phyloP scores from a whole-genome alignment of 169 alveolate genomes.

The Plasmodium gaboni region DNA sequence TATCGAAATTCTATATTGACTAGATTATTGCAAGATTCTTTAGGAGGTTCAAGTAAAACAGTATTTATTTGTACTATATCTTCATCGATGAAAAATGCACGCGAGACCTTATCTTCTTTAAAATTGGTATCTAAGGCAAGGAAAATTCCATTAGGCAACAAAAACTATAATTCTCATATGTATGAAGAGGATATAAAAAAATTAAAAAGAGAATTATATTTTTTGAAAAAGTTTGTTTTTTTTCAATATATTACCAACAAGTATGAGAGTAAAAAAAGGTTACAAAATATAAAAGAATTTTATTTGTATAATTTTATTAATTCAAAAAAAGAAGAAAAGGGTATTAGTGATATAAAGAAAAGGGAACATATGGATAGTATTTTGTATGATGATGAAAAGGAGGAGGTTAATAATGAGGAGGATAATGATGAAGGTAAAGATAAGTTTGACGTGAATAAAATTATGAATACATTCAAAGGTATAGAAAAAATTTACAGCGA shows the following conservation, averaged over 20 bases:
- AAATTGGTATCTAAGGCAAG: constrained; percentile 82
- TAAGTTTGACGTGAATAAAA: not conserved
- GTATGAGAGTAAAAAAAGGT: constrained; percentile 58
- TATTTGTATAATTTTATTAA: constrained; percentile 5
- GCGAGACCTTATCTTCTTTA: constrained; percentile 81
- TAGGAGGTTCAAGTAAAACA: constrained; percentile 81
- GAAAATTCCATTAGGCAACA: constrained; percentile 70
- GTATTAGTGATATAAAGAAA: not conserved
- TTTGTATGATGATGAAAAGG: not conserved
- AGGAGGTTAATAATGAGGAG: not conserved
- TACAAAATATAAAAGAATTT: constrained; percentile 51
- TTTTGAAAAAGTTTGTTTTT: constrained; percentile 75
- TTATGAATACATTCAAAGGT: constrained; percentile 21
- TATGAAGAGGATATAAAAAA: constrained; percentile 69
- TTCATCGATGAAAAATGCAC: constrained; percentile 76
- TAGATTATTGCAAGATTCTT: constrained; percentile 77
- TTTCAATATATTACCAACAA: constrained; percentile 74
- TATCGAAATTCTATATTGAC: constrained; percentile 71
- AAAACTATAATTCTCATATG: constrained; percentile 5
- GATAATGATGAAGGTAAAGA: not conserved
- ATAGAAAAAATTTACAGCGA: constrained; percentile 67
- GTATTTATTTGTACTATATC: constrained; percentile 83
- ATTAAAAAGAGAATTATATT: constrained; percentile 56
- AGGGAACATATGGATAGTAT: not conserved
- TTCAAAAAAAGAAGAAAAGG: not conserved